Base-by-base conservation (phyloP, 352 stramenopile genomes). In the Globisporangium echinulatum region DNA sequence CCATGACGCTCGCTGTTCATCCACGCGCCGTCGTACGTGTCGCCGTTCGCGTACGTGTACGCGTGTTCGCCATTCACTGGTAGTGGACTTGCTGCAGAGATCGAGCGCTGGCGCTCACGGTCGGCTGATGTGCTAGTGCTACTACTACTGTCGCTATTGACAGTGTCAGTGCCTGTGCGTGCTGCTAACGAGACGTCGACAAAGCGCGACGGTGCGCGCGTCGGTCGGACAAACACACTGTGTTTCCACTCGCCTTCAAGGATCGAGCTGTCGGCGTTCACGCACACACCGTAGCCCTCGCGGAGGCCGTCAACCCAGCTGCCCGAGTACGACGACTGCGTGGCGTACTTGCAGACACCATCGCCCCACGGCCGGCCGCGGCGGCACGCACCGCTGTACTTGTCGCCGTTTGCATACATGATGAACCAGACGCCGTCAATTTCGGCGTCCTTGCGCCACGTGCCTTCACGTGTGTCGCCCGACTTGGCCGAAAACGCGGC, bases 241-340 rank as follows among this genome's bases (percentile, higher is more conserved):
- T 89, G 87, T 47, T 79, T 68, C 82, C 82, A 92, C 52, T 87
- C 73, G 19, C 82, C 82, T 43, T 92, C 80, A 6, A 92, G 66
- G 25, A 88, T 87, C 8, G 63, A 67, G 38, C 82, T 78, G 33
- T 90, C 75, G 0, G 69, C 61, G 53, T 84, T 78, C 5, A 88
- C 67, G 57, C 78, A 88, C 15, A 87, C 69, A 13, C 90, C 88
- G 15, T 74, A 69, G 3, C 90, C 91, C 67, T 97, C 79, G 52
- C 87, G 75, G 15, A 89, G 63, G 3, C 86, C 88, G 49, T 96
- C 74, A 6, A 87, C 59, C 78, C 79, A 98, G 8, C 68, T 59
- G 0, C 95, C 95, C 2, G 81, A 90, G 62, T 97, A 98, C 11
- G 96, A 80, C 56, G 92, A 84, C 9, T 92, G 92, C 54, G 96